A percentile compares a stretch with the other conserved stretches of the same genome.
Conservation (phyloP, 2,329 filamentous ascomycete species). For the Ramichloridium luteum region DNA sequence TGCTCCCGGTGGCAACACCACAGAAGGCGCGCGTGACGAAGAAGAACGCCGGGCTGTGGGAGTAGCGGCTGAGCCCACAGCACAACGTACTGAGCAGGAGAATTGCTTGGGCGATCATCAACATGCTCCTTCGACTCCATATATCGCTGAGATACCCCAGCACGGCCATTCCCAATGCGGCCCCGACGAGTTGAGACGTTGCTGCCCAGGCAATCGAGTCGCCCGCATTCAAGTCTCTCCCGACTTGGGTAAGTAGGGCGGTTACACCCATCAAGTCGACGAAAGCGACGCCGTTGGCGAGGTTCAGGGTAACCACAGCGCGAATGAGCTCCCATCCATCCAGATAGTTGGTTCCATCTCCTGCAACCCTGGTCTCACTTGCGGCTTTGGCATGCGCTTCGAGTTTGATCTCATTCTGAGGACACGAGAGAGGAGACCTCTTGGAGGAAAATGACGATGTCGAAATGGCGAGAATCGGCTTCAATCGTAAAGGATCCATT, state of each 20-base stretch:
- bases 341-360: no score
- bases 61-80: constrained; percentile 6
- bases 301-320: constrained; percentile 7
- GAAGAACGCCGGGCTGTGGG: constrained; percentile 2
- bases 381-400: no score
- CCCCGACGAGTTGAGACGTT: constrained; percentile 10
- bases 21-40: constrained; percentile 9
- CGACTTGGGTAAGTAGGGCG: constrained; percentile 8
- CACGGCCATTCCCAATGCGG: constrained; percentile 12
- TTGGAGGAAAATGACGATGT: no score
- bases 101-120: constrained; percentile 7
- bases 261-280: constrained; percentile 10
- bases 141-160: constrained; percentile 16
- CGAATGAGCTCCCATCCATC: constrained; percentile 13
- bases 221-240: constrained; percentile 7
- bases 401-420: no score
- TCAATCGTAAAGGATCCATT: no score
- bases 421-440: no score
- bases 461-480: no score
- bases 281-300: constrained; percentile 8
- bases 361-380: no score
- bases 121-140: constrained; percentile 12
- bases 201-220: constrained; percentile 13
- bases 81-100: constrained; percentile 5
- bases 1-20: constrained; percentile 12